Conservation (phyloP, 179 eudicot species). For the Heliamphora pulchella region DNA sequence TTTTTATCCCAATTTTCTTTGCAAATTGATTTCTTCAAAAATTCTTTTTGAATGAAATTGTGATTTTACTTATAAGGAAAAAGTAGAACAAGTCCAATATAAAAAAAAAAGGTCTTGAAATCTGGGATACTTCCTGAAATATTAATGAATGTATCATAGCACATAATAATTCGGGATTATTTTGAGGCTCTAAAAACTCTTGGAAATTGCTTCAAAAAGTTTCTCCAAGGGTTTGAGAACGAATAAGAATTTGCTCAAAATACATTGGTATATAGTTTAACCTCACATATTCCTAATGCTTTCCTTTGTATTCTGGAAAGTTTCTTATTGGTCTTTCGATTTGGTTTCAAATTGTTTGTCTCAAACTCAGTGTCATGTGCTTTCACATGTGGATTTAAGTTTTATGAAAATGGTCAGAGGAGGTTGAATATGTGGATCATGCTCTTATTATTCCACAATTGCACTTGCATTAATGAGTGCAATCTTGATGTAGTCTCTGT, state of each 20-base stretch:
- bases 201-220: neutral
- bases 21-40: neutral
- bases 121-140: neutral
- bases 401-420: too few relatives aligned
- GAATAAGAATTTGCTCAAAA: neutral
- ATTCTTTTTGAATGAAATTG: neutral
- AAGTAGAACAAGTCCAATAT: neutral
- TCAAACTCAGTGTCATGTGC: neutral
- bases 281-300: neutral
- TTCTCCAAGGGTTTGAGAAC: neutral
- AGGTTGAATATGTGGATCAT: too few relatives aligned
- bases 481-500: neutral
- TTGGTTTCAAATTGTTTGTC: neutral
- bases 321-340: neutral
- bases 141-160: neutral
- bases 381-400: neutral
- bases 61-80: neutral
- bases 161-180: neutral
- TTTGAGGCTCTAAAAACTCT: neutral
- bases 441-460: too few relatives aligned
- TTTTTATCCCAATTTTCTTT: neutral
- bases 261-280: neutral
- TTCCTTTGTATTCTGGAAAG: neutral
- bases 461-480: too few relatives aligned
- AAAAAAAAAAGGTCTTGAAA: neutral